These are phyloP conservation scores for Solanum sitiens DNA, from an alignment of 257 asterid species.

Conservation along the genomic window DNA sequence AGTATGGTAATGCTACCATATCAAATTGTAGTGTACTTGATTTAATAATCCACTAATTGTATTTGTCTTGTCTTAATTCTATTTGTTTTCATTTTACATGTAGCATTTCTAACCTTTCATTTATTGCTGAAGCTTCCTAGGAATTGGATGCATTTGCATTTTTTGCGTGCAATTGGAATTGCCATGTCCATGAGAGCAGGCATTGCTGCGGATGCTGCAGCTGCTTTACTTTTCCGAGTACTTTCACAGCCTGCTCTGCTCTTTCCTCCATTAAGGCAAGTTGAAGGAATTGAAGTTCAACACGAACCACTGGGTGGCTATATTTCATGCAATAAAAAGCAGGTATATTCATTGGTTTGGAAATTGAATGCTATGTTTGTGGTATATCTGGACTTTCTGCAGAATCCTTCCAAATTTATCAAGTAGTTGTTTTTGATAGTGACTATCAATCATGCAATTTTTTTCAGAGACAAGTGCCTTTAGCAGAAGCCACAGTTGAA, in stretches of 20 bases:
- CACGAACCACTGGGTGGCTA: slow-evolving; percentile 50
- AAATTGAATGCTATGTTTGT: not conserved
- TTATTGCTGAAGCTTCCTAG: slow-evolving; percentile 73
- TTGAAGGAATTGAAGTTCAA: slow-evolving; percentile 77
- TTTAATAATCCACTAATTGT: not conserved
- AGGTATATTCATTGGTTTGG: slow-evolving; percentile 38
- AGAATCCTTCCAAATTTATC: not conserved
- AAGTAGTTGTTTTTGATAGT: not conserved
- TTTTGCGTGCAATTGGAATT: slow-evolving; percentile 90
- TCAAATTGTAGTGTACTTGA: not conserved
- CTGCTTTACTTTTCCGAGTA: slow-evolving; percentile 93
- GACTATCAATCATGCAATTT: slow-evolving; percentile 8
- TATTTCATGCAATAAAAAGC: slow-evolving; percentile 50
- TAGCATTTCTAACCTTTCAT: slow-evolving; percentile 15
- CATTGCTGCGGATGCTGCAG: slow-evolving; percentile 95
- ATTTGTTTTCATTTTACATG: not conserved
- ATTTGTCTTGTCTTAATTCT: not conserved
- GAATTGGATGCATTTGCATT: slow-evolving; percentile 99
- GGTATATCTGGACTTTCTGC: slow-evolving; percentile 1
- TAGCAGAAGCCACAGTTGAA: slow-evolving; percentile 82
- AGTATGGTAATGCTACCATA: not conserved
- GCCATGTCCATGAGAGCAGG: slow-evolving; percentile 99
- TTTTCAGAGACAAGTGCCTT: slow-evolving; percentile 69
- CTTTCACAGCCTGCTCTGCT: slow-evolving; percentile 97
- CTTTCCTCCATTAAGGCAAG: slow-evolving; percentile 91